Conservation (phyloP, 805 yeast genomes). For the Suhomyces prunicola region DNA sequence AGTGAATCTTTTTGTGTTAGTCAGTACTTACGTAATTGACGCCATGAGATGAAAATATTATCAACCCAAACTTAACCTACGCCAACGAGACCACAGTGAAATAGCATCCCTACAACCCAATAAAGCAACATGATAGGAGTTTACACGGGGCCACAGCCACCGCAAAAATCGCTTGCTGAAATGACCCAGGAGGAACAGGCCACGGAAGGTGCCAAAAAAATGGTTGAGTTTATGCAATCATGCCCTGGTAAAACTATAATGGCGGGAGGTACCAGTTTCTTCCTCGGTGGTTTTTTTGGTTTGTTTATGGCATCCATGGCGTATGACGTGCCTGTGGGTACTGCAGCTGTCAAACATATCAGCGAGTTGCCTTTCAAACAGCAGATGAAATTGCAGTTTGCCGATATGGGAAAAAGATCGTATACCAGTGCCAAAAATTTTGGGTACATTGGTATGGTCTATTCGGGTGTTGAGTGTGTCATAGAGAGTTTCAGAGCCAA, state of each 20-base stretch:
- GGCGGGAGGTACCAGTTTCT: conserved; percentile 93
- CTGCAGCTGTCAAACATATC: conserved; percentile 52
- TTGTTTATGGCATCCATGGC: conserved; percentile 89
- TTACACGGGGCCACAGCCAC: conserved; percentile 32
- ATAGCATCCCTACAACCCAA: neutral
- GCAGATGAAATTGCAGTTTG: conserved; percentile 86
- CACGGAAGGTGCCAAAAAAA: conserved; percentile 78
- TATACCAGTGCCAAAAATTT: conserved; percentile 88
- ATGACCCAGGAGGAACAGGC: conserved; percentile 94
- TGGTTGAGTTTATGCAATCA: conserved; percentile 82
- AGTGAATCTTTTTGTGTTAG: neutral
- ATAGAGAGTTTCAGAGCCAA: conserved; percentile 85
- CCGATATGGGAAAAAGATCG: conserved; percentile 91
- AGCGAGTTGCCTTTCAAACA: conserved; percentile 86
- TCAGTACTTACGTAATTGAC: neutral
- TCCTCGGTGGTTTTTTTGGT: conserved; percentile 93
- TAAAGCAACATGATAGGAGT: conserved; percentile 37
- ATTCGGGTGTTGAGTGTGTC: conserved; percentile 88
- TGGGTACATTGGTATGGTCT: conserved; percentile 88
- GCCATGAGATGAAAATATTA: neutral
- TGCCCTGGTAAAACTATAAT: conserved; percentile 93
- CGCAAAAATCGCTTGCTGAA: conserved; percentile 52
- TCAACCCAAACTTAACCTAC: neutral
- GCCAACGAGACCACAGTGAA: neutral
- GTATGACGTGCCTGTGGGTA: conserved; percentile 76